Base-by-base conservation (phyloP, 2,329 filamentous ascomycete genomes). In the Tolypocladium pustulatum region DNA sequence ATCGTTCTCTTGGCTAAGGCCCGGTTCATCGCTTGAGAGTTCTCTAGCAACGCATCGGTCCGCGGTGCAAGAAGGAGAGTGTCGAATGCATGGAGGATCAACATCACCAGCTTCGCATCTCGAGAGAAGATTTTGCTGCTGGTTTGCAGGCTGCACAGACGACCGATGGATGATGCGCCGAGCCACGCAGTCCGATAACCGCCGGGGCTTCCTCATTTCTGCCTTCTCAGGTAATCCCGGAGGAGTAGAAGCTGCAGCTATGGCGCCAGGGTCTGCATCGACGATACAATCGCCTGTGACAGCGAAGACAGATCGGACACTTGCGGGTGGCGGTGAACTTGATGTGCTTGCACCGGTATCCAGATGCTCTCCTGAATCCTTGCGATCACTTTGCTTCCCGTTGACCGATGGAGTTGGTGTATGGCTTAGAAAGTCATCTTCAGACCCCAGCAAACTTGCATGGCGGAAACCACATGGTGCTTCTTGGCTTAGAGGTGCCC, bases 261-360 rank as follows among this genome's bases (percentile, higher is more conserved):
- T 68, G 3, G 61, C 58, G 30, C 59, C 63, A 34, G 60, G 64
- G 59, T 73, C 71, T 40, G 68, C 67, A 55, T 69, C 59, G 55
- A 72, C 64, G 58, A 73, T 73, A 5, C 70, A 69, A 36, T 71
- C 73, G 40, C 67, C 67, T 40, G 61, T 67, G 22, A 73, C 62
- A 0, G 60, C 60, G 10, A 51, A 32, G 30, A 37, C 30, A 17
- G 20, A 41, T 32, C 53, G 12, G 63, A 62, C 13, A 62, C 49
- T 40, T 10, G 58, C 22, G 25, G 37, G 12, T 17, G 49, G 30
- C 37, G 40, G 30, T 34, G n/a, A n/a, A 27, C 32, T 10, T 34
- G 55, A 25, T 20, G 25, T 38, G 22, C 25, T 25, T 5, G 27
- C 40, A 2, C 15, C 49, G 20, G 8, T 1, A 15, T 53, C 30